These are phyloP conservation scores for Serendipita sp. DNA, from an alignment of 1,284 basidiomycete species.

Conservation along the genomic window DNA sequence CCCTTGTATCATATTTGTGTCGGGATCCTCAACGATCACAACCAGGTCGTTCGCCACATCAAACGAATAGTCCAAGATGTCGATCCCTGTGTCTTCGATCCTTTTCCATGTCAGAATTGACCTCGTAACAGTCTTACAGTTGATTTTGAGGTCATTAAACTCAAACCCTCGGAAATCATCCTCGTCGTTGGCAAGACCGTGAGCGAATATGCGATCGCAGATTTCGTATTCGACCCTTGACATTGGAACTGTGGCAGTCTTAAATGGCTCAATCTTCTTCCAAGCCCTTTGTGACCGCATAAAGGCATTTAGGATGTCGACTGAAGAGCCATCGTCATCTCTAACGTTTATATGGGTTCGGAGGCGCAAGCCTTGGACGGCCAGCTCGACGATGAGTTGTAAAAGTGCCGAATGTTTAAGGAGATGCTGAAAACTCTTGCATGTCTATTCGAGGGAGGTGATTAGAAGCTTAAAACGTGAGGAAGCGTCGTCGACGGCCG, in stretches of 20 bases:
- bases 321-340: neutral
- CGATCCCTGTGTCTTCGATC: neutral
- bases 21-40: neutral
- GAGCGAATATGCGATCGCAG: neutral
- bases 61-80: neutral
- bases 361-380: constrained; percentile 1
- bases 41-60: neutral
- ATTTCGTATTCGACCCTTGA: neutral
- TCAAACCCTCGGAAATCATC: neutral
- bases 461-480: too few species aligned
- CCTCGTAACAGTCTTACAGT: neutral
- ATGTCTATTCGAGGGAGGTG: neutral
- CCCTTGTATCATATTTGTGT: neutral
- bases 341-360: neutral
- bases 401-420: neutral
- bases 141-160: neutral
- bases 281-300: neutral
- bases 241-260: neutral
- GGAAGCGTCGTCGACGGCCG: too few species aligned
- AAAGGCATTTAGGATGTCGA: neutral
- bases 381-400: constrained; percentile 2
- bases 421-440: neutral
- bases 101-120: neutral
- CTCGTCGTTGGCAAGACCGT: neutral
- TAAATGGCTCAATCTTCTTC: neutral